A percentile compares a stretch with the other conserved stretches of the same genome.
Conservation (phyloP, 2,329 filamentous ascomycete genomes). For the Cyanodermella asteris region DNA sequence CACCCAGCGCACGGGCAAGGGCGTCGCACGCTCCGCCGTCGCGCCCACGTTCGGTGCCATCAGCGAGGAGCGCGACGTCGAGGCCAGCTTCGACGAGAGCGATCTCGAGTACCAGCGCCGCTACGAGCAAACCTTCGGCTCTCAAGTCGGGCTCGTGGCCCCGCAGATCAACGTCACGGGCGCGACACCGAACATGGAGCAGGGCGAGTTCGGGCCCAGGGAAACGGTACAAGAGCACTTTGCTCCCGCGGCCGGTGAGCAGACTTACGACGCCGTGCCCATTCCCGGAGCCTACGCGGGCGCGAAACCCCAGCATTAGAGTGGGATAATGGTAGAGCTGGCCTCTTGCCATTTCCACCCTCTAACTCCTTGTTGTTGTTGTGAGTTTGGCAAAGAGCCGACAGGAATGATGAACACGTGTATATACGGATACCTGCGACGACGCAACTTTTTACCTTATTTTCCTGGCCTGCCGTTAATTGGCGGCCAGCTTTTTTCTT, state of each 20-base stretch:
- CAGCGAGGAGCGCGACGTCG: slow-evolving; percentile 13
- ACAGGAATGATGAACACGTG: too few relatives aligned
- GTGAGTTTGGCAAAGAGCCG: too few relatives aligned
- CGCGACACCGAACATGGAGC: slow-evolving; percentile 48
- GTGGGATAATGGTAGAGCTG: too few relatives aligned
- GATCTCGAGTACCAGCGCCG: slow-evolving; percentile 28
- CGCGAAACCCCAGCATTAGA: too few relatives aligned
- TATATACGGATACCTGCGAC: too few relatives aligned
- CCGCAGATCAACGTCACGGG: slow-evolving; percentile 59
- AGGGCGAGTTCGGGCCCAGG: slow-evolving; percentile 38
- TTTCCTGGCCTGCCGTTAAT: too few relatives aligned
- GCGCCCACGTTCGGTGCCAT: slow-evolving; percentile 15
- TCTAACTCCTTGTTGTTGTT: too few relatives aligned
- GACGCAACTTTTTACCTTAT: too few relatives aligned
- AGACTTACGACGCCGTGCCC: slow-evolving; percentile 64
- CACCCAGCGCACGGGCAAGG: slow-evolving; percentile 25
- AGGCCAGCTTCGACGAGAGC: slow-evolving; percentile 28
- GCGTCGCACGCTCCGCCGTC: too few relatives aligned
- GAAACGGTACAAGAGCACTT: slow-evolving; percentile 39
- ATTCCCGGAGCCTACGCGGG: slow-evolving; percentile 65
- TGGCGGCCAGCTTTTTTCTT: too few relatives aligned
- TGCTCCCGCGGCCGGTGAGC: slow-evolving; percentile 54
- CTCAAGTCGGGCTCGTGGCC: slow-evolving; percentile 57
- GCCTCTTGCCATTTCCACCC: too few relatives aligned
- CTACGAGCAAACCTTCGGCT: slow-evolving; percentile 38